Evolutionary conservation across 2,329 filamentous ascomycete species (phyloP), one percentile per base, ranked within the genome.

Genomic region (Fusarium nelsonii): DNA sequence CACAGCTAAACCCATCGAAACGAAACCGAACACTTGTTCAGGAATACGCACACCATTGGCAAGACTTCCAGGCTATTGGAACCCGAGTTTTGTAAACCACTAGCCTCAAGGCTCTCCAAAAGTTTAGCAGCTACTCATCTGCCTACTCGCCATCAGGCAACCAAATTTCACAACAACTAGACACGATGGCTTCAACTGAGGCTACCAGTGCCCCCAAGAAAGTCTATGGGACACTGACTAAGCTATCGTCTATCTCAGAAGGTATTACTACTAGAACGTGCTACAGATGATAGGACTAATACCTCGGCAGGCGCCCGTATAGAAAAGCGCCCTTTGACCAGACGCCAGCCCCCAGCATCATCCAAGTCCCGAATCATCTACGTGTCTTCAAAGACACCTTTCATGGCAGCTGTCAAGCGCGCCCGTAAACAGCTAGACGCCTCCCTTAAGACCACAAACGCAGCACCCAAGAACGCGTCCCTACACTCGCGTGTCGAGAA

Each of bases 361-460:
- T 81, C 82, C 48, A 82, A 81, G 51, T 74, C 79, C 9, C 79
- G 78, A 45, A 76, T 86, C 63, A 83, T 94, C 77, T 92, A 93
- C 80, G 83, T 94, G 59, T 88, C 87, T 37, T 79, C 86, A 40
- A 82, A 82, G 37, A 89, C 90, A 0, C 88, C 90, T 8, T 92
- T 92, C 81, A 87, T 92, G 78, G 87, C 90, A 12, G 83, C 87
- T 6, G 84, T 92, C 14, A 88, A 88, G 72, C 89, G 91, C 51
- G 85, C 90, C 15, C 86, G 88, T 63, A 88, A 88, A 63, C 84
- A 89, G 2, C 87, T 94, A 6, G 81, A 86, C 44, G 82, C 85
- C 37, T 83, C 85, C 6, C 81, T 84, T 14, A 79, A 75, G 46
- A 70, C 78, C 23, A 76, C 79, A 16, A 75, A 78, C 14, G 77